phyloP scores from a whole-genome alignment of 208 protist genomes.

The Leishmania aethiopica region DNA sequence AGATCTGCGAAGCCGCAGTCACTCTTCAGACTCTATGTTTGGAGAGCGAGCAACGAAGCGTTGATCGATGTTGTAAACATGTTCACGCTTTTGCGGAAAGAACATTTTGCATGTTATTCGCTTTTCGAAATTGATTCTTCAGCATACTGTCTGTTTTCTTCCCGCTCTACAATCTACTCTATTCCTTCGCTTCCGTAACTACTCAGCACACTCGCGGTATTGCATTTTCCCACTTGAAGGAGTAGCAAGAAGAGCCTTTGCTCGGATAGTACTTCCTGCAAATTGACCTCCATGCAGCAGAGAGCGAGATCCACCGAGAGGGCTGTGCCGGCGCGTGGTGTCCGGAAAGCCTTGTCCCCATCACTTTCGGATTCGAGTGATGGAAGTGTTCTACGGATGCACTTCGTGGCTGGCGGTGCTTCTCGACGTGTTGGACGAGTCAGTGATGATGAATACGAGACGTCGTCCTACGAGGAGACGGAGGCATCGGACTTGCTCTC shows the following conservation, averaged over 20 bases:
- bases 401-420: conserved; percentile 14
- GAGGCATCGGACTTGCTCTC: conserved; percentile 35
- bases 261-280: neutral
- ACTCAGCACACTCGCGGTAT: neutral
- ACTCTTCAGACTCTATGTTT: neutral
- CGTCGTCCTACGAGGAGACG: conserved; percentile 26
- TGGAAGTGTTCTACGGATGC: conserved; percentile 12
- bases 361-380: conserved; percentile 27
- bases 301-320: neutral
- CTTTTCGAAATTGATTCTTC: neutral
- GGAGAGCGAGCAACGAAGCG: neutral
- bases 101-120: neutral
- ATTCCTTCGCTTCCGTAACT: neutral
- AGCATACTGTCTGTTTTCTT: neutral
- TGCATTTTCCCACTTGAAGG: conserved; percentile 3
- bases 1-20: neutral
- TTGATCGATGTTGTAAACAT: neutral
- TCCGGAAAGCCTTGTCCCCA: conserved; percentile 1
- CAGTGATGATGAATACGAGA: conserved; percentile 37
- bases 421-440: conserved; percentile 22
- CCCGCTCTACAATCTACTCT: neutral
- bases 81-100: too few relatives aligned
- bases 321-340: neutral
- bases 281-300: neutral
- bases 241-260: neutral